Evolutionary conservation across 148 eudicot species (phyloP).

Genomic region (Euryodendron excelsum): DNA sequence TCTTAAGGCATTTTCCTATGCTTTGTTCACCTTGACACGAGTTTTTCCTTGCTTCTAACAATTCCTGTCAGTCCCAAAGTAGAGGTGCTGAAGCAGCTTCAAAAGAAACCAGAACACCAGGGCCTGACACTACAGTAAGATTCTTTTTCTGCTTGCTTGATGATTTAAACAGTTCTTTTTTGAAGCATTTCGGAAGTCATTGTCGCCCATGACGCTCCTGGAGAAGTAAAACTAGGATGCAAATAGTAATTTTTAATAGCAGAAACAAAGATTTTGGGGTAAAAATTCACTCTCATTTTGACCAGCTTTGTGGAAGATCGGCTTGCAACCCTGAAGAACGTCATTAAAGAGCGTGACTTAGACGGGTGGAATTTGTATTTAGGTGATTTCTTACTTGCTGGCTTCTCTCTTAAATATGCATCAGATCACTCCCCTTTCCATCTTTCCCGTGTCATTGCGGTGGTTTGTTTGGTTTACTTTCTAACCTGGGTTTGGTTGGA

Average conservation of each 20-base stretch:
- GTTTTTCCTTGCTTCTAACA: background rate
- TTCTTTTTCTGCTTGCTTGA: slow-evolving; percentile 14
- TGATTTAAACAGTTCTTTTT: background rate
- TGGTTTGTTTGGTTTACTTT: background rate
- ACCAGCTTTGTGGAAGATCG: slow-evolving; percentile 98
- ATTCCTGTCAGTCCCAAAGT: slow-evolving; percentile 74
- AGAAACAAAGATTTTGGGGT: background rate
- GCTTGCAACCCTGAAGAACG: slow-evolving; percentile 87
- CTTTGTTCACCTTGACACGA: background rate
- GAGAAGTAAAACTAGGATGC: background rate
- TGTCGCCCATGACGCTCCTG: background rate
- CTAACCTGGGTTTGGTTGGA: slow-evolving; percentile 21
- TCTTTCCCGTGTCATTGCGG: background rate
- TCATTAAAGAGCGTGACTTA: slow-evolving; percentile 83
- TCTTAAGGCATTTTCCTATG: background rate
- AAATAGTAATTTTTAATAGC: background rate
- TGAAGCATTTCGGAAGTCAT: too few species aligned
- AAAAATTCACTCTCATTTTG: slow-evolving; percentile 5
- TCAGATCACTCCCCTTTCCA: background rate
- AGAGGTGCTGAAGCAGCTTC: slow-evolving; percentile 89
- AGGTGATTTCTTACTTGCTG: slow-evolving; percentile 39
- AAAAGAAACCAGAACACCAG: slow-evolving; percentile 81
- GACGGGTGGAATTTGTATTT: slow-evolving; percentile 85
- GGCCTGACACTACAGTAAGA: slow-evolving; percentile 86
- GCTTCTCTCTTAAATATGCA: background rate